Evolutionary conservation across 225 moss, liverwort and hornwort genomes (phyloP).

Genomic region (Sphagnum tenellum): DNA sequence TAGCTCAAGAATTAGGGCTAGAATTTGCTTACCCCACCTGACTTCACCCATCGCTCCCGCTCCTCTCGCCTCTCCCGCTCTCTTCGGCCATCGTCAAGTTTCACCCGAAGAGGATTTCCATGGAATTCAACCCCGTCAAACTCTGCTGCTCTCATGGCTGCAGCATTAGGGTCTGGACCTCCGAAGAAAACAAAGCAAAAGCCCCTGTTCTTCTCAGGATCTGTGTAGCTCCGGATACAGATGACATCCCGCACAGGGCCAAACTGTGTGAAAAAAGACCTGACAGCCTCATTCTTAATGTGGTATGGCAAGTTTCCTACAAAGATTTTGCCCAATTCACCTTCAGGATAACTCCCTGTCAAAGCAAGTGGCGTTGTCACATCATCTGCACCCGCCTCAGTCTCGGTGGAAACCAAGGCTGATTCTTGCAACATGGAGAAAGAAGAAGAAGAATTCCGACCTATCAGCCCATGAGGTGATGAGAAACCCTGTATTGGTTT

Average conservation of each 20-base stretch:
- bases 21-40: conserved; percentile 28
- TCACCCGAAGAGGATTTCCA: conserved; percentile 44
- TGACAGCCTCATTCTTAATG: conserved; percentile 37
- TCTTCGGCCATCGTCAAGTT: conserved; percentile 69
- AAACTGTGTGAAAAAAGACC: conserved; percentile 45
- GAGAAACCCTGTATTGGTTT: no score
- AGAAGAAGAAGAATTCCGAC: neutral
- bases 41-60: conserved; percentile 54
- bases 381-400: neutral
- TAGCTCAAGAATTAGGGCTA: no score
- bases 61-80: conserved; percentile 57
- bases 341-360: neutral
- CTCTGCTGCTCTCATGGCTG: conserved; percentile 51
- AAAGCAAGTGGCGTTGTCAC: conserved; percentile 3
- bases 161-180: conserved; percentile 39
- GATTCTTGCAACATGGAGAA: conserved; percentile 13
- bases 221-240: conserved; percentile 52
- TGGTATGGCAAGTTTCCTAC: conserved; percentile 57
- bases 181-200: conserved; percentile 69
- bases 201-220: conserved; percentile 59
- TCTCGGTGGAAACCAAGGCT: neutral
- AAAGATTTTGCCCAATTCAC: conserved; percentile 59
- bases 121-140: conserved; percentile 51
- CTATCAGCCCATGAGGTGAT: no score
- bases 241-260: conserved; percentile 63